Evolutionary conservation across 192 early-diverging fungal species (phyloP).

Genomic region (Coemansia sp.): DNA sequence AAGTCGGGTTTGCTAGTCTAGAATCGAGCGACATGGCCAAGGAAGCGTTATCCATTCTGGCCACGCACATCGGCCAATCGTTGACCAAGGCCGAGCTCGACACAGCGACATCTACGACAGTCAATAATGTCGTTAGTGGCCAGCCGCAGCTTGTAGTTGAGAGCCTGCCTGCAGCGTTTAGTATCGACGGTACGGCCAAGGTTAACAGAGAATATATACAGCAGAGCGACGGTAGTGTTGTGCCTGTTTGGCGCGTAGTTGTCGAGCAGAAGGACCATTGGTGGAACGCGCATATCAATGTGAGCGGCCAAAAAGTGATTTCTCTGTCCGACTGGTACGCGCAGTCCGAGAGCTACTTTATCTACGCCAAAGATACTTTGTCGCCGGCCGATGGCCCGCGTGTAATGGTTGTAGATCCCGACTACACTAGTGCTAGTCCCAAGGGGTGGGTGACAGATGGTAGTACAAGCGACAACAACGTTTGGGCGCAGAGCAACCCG

Average conservation of each 20-base stretch:
- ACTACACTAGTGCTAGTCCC: conserved; percentile 77
- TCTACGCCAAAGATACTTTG: conserved; percentile 78
- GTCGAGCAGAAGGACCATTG: conserved; percentile 83
- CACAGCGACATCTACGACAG: not conserved
- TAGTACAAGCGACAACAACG: conserved; percentile 88
- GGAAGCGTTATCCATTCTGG: conserved; percentile 14
- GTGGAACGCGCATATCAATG: conserved; percentile 74
- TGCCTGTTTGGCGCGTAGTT: conserved; percentile 80
- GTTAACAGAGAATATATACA: conserved; percentile 70
- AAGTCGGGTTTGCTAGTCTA: conserved; percentile 3
- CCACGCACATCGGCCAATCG: conserved; percentile 11
- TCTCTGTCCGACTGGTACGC: conserved; percentile 84
- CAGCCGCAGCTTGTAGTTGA: conserved; percentile 19
- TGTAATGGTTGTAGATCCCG: conserved; percentile 57
- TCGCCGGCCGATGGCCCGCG: conserved; percentile 76
- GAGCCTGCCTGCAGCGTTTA: conserved; percentile 42
- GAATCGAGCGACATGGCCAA: conserved; percentile 6
- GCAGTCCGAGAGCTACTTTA: conserved; percentile 72
- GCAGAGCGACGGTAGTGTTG: conserved; percentile 58
- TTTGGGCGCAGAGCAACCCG: conserved; percentile 85
- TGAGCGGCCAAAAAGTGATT: conserved; percentile 63
- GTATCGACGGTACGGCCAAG: conserved; percentile 33
- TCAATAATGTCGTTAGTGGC: conserved; percentile 1
- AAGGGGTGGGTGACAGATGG: conserved; percentile 61
- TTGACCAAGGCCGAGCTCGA: conserved; percentile 3